Evolutionary conservation across 352 stramenopile species (phyloP), one percentile per base, ranked within the genome.

Genomic region (Globisporangium megalacanthum): DNA sequence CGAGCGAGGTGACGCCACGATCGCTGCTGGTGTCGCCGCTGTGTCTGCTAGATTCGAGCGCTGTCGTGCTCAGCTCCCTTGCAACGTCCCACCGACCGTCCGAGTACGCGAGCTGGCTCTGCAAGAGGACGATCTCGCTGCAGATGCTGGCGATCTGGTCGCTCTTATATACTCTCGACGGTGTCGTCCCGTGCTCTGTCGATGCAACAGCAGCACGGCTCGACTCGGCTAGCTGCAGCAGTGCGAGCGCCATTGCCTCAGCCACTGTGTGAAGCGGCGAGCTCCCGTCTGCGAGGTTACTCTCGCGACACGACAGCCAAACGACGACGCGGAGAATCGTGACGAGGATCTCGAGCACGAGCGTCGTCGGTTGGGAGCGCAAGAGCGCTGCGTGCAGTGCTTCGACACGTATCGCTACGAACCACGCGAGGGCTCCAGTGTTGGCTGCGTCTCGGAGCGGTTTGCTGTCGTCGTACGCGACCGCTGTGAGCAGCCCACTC

Each of bases 391-490:
- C 35, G 15, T 68, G 61, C 37, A 68, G 29, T 29, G 63, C 54
- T 57, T 54, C 49, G 53, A 57, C 47, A 33, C 70, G 63, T 3
- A 85, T 37, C 8, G 59, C 49, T 11, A 55, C 31, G 10, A 83
- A 48, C 75, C 75, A 85, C 37, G 61, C 62, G 19, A 83, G 41
- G 4, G 67, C 59, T 4, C 69, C 41, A 35, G 52, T 58, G 52
- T 78, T 80, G 0, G 25, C 54, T 36, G 73, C 64, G 22, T 83
- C 66, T 3, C 73, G 55, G 9, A 86, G 60, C 9, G 57, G 0
- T 54, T 83, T 81, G 11, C 54, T 66, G 33, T 83, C 75, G 50
- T 70, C 46, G 35, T 79, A 79, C 4, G 48, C 7, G 25, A 73
- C 57, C 5, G 56, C 69, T 17, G 52, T 17, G 10, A 70, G 29